Base-by-base conservation (phyloP, 2,329 filamentous ascomycete genomes). In the Botryotinia calthae region DNA sequence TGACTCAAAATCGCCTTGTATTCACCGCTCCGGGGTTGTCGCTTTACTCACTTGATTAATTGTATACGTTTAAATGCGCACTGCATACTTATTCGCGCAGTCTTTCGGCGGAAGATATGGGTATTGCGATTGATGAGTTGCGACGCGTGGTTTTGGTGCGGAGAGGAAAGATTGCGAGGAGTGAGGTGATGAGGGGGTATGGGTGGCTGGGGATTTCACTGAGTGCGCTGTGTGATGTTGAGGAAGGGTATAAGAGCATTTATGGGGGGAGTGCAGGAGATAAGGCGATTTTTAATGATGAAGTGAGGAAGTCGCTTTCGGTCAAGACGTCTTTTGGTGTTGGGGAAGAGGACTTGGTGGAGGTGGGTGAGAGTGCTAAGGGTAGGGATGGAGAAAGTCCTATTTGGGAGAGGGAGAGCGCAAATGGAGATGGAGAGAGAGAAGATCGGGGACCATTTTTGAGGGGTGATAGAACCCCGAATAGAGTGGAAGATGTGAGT, bases 11-110 rank as follows among this genome's bases (percentile, higher is more conserved):
- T 78, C 87, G 90, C 73, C 81, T 88, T 37, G 83, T 91, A 70
- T 91, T 90, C 83, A 85, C 85, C 2, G 85, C 87, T 2, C 86
- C 87, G 40, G 88, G 88, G 28, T 83, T 92, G 18, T 89, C 86
- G 0, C 82, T 92, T 12, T 79, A 90, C 22, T 85, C 88, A 0
- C 84, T 91, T 18, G 89, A 91, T 80, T 85, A 88, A 67, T 80
- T 90, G 63, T 92, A 90, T 81, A 89, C 87, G 59, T 88, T 92
- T 82, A 90, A 90, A 79, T 84, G 84, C 64, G 87, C 88, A 1
- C 83, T 91, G 18, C 84, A 86, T 28, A 85, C 85, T 75, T 90
- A 90, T 79, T 84, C 86, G 7, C 84, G 83, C 73, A 85, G 84
- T 79, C 82, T 78, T 7, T 72, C 76, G 0, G 70, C 73, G 18